Conservation (phyloP, 495 filamentous ascomycete species). For the Polyplosphaeria fusca region DNA sequence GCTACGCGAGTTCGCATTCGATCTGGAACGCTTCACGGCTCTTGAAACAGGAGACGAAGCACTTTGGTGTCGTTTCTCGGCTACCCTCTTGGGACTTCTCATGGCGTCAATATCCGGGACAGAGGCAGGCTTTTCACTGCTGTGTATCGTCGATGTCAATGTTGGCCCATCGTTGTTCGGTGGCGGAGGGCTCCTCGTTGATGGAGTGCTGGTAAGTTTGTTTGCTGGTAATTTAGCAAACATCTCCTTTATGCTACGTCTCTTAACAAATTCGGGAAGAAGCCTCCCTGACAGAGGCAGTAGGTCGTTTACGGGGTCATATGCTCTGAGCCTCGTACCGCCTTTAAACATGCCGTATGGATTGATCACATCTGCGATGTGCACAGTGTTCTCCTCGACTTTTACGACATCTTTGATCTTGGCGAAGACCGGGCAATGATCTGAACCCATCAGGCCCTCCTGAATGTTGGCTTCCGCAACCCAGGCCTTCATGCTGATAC, state of each 20-base stretch:
- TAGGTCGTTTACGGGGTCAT: conserved; percentile 56
- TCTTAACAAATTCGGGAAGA: conserved; percentile 81
- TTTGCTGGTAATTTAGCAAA: conserved; percentile 46
- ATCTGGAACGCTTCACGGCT: conserved; percentile 17
- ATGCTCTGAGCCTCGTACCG: conserved; percentile 66
- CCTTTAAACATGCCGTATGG: conserved; percentile 69
- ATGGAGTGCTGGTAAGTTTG: background rate
- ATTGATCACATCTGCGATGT: conserved; percentile 76
- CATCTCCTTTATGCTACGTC: conserved; percentile 89
- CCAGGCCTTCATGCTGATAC: conserved; percentile 75
- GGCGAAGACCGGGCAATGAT: conserved; percentile 93
- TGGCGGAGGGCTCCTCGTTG: background rate
- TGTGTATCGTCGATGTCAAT: background rate
- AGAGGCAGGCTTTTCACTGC: background rate
- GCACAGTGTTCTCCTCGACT: conserved; percentile 48
- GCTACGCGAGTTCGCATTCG: conserved; percentile 38
- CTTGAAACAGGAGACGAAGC: conserved; percentile 3
- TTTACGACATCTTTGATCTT: conserved; percentile 63
- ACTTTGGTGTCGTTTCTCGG: conserved; percentile 18
- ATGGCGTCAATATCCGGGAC: background rate
- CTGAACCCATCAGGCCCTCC: conserved; percentile 91
- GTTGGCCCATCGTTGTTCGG: background rate
- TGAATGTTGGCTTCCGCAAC: conserved; percentile 88
- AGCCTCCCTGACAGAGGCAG: conserved; percentile 75
- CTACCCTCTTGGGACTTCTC: conserved; percentile 10